A percentile compares a stretch with the other conserved stretches of the same genome.
Evolutionary conservation across 192 early-diverging fungal genomes (phyloP).

Genomic region (Helicostylum pulchrum): DNA sequence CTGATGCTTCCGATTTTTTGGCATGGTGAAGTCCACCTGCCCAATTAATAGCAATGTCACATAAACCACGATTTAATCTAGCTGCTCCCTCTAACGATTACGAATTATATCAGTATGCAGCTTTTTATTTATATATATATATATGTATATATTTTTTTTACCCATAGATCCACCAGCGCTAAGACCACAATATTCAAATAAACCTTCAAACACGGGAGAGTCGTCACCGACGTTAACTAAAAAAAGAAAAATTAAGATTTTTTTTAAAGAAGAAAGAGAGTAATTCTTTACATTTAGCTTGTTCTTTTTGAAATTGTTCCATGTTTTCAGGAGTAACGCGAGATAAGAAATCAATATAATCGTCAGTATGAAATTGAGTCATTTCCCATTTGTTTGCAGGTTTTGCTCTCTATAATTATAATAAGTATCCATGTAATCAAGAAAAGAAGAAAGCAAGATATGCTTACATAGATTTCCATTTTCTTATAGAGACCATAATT

Average conservation of each 20-base stretch:
- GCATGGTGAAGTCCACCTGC: slow-evolving; percentile 86
- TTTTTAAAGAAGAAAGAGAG: slow-evolving; percentile 8
- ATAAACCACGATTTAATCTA: slow-evolving; percentile 73
- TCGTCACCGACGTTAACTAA: slow-evolving; percentile 84
- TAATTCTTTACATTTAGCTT: slow-evolving; percentile 51
- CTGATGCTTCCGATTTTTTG: slow-evolving; percentile 79
- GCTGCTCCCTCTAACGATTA: slow-evolving; percentile 70
- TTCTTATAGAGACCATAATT: slow-evolving; percentile 92
- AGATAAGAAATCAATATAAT: slow-evolving; percentile 86
- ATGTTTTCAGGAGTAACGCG: slow-evolving; percentile 75
- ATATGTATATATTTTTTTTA: slow-evolving; percentile 15
- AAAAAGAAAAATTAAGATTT: slow-evolving; percentile 9
- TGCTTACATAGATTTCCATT: slow-evolving; percentile 73
- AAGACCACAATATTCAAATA: slow-evolving; percentile 92
- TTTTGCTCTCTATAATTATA: slow-evolving; percentile 34
- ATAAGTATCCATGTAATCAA: not conserved
- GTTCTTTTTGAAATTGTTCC: slow-evolving; percentile 62
- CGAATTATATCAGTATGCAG: not conserved
- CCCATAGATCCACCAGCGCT: slow-evolving; percentile 92
- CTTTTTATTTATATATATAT: not conserved
- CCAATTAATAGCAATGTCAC: slow-evolving; percentile 92
- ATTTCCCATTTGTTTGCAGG: slow-evolving; percentile 67
- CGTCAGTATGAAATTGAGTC: slow-evolving; percentile 91
- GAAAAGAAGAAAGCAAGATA: not conserved
- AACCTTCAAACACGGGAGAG: slow-evolving; percentile 94